Percentiles rank a stretch among this genome's conserved stretches.
Evolutionary conservation across 805 yeast species (phyloP).

Genomic region (Saccharomycopsis malanga): DNA sequence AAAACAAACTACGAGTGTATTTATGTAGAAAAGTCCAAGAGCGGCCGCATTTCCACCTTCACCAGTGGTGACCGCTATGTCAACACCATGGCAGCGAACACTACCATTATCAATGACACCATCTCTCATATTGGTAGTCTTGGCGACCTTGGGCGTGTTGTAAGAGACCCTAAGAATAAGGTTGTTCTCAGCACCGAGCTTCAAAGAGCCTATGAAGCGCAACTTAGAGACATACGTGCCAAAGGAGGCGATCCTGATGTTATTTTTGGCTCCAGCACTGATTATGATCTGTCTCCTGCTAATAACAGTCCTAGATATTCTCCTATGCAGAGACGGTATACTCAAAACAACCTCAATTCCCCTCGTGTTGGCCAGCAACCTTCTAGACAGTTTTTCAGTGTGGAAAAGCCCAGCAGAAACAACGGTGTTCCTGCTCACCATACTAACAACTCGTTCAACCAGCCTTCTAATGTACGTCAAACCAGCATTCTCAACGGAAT

Average conservation of each 20-base stretch:
- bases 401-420: not conserved
- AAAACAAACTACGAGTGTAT: slow-evolving; percentile 33
- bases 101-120: slow-evolving; percentile 11
- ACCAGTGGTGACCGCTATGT: slow-evolving; percentile 16
- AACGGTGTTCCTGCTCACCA: too few species aligned
- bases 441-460: not conserved
- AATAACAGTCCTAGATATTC: too few species aligned
- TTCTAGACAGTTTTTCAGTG: not conserved
- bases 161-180: slow-evolving; percentile 5
- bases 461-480: not conserved
- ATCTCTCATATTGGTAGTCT: slow-evolving; percentile 13
- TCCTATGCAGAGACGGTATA: too few species aligned
- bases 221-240: not conserved
- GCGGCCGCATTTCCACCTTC: slow-evolving; percentile 11
- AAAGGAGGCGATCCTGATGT: not conserved
- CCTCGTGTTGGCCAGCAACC: not conserved
- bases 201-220: not conserved
- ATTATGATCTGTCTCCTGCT: too few species aligned
- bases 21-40: slow-evolving; percentile 24
- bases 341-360: not conserved
- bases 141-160: slow-evolving; percentile 8
- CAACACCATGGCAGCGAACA: slow-evolving; percentile 11
- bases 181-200: slow-evolving; percentile 6
- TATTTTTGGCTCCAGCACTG: not conserved
- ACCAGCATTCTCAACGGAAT: too few species aligned